Evolutionary conservation across 2,329 filamentous ascomycete species (phyloP).

Genomic region (Piedraia hortae): DNA sequence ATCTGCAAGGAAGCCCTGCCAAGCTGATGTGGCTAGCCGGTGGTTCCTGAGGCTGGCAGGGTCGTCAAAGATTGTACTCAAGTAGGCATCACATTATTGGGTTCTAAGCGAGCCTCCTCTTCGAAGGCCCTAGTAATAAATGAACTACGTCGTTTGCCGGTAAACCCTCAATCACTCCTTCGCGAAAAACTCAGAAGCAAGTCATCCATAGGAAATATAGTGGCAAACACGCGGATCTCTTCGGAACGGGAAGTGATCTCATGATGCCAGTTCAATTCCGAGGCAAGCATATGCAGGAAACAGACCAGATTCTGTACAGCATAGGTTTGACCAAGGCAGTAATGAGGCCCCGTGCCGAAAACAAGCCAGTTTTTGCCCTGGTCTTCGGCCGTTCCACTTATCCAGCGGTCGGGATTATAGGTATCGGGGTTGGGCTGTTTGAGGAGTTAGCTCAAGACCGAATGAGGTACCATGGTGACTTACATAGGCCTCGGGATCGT

Average conservation of each 20-base stretch:
- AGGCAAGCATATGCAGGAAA: conserved; percentile 10
- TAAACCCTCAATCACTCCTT: conserved; percentile 3
- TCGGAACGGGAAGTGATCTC: conserved; percentile 59
- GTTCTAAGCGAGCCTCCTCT: too few relatives aligned
- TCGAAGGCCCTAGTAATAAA: too few relatives aligned
- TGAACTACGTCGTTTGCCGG: too few relatives aligned
- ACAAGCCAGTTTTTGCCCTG: conserved; percentile 92
- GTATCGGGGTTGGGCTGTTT: conserved; percentile 43
- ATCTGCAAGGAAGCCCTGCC: too few relatives aligned
- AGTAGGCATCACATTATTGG: too few relatives aligned
- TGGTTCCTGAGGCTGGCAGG: too few relatives aligned
- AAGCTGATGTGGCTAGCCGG: too few relatives aligned
- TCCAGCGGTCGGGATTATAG: conserved; percentile 81
- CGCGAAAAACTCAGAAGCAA: conserved; percentile 6
- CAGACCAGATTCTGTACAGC: conserved; percentile 71
- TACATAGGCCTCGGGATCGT: conserved; percentile 66
- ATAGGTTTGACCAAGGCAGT: conserved; percentile 85
- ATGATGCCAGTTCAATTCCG: conserved; percentile 49
- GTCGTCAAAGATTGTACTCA: too few relatives aligned
- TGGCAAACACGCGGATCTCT: conserved; percentile 94
- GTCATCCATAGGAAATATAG: conserved; percentile 67
- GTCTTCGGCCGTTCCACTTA: conserved; percentile 64
- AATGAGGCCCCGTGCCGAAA: conserved; percentile 85
- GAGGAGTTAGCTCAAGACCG: conserved; percentile 1
- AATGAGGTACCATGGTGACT: too few relatives aligned